These are phyloP conservation scores for Gnomoniopsis sp. DNA, from an alignment of 2,329 filamentous ascomycete genomes.

Conservation along the genomic window DNA sequence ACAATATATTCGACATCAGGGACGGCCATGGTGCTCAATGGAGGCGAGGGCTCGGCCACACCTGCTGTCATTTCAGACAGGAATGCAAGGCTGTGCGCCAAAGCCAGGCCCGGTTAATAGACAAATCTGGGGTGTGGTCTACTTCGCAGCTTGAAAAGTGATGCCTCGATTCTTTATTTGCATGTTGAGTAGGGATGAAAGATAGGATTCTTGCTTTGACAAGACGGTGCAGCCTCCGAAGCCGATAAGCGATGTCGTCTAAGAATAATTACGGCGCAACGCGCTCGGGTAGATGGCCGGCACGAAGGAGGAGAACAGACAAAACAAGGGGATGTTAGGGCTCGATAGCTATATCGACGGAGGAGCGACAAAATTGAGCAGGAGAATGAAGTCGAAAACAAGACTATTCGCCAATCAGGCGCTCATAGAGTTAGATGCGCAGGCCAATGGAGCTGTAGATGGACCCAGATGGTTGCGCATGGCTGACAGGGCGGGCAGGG, in stretches of 20 bases:
- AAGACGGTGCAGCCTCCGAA: background rate
- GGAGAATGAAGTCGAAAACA: background rate
- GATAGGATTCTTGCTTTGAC: background rate
- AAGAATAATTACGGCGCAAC: background rate
- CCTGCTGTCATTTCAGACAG: constrained; percentile 7
- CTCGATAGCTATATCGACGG: background rate
- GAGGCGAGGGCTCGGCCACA: constrained; percentile 9
- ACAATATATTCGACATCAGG: constrained; percentile 18
- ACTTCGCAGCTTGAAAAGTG: constrained; percentile 8
- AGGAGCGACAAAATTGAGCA: background rate
- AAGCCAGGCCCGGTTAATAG: background rate
- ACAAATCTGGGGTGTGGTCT: constrained; percentile 9
- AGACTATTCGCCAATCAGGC: constrained; percentile 16
- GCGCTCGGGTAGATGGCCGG: constrained; percentile 2
- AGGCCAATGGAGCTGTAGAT: constrained; percentile 12
- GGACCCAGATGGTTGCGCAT: constrained; percentile 8
- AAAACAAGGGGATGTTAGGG: background rate
- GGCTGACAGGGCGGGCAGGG: constrained; percentile 10
- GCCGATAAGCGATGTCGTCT: background rate
- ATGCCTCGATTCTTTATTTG: background rate
- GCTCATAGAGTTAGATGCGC: constrained; percentile 6
- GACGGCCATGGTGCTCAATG: constrained; percentile 9
- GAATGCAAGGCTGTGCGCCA: background rate
- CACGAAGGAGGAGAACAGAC: background rate
- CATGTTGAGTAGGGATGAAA: constrained; percentile 8